These are phyloP conservation scores for Tetrahymena thermophila DNA, from an alignment of 73 alveolate genomes.

Conservation along the genomic window DNA sequence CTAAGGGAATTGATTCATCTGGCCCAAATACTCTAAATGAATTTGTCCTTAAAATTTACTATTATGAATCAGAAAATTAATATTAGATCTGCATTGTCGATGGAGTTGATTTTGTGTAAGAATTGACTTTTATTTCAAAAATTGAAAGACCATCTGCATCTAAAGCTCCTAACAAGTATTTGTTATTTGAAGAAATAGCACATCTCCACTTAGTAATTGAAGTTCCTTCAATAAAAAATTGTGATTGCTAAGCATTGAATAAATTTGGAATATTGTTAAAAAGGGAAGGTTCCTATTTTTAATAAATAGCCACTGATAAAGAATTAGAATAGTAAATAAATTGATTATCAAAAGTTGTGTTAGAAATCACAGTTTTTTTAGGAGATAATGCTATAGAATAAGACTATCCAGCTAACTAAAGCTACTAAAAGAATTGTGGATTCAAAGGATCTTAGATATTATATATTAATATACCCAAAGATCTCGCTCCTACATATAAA, in stretches of 20 bases:
- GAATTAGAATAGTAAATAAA: neutral
- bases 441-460: neutral
- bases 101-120: neutral
- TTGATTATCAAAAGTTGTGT: neutral
- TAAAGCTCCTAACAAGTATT: neutral
- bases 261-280: neutral
- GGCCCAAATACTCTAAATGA: neutral
- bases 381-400: neutral
- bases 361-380: neutral
- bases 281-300: neutral
- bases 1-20: neutral
- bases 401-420: neutral
- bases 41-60: neutral
- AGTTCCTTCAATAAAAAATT: neutral
- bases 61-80: neutral
- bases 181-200: neutral
- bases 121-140: neutral
- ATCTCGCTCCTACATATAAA: neutral
- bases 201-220: neutral
- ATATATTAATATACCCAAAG: neutral
- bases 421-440: neutral
- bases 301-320: neutral
- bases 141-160: neutral
- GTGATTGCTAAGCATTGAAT: neutral
- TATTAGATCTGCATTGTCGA: neutral